Conservation (phyloP, 805 yeast species). For the Brettanomyces anomalus region DNA sequence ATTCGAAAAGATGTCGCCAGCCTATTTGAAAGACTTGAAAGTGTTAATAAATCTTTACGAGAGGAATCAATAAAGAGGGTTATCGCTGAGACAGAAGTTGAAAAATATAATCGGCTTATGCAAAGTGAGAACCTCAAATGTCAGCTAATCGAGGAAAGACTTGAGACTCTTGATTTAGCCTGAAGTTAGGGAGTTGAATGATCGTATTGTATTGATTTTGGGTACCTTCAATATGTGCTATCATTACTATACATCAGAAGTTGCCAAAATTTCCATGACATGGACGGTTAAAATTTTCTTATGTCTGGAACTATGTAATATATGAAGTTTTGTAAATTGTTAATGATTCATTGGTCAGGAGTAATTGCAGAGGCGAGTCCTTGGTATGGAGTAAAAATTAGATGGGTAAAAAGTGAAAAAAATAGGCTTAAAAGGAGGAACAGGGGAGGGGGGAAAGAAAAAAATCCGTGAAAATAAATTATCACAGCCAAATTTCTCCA, state of each 20-base stretch:
- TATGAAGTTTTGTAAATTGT: neutral
- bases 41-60: conserved; percentile 12
- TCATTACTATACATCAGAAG: no score
- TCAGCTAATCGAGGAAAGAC: conserved; percentile 31
- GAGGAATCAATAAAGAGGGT: conserved; percentile 12
- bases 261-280: no score
- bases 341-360: neutral
- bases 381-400: no score
- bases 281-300: no score
- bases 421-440: no score
- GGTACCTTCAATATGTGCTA: neutral
- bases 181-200: neutral
- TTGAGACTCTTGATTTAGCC: conserved; percentile 39
- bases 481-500: no score
- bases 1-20: conserved; percentile 8
- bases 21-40: conserved; percentile 17
- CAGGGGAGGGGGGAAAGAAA: no score
- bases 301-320: no score
- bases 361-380: no score
- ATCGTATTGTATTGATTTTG: neutral
- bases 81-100: conserved; percentile 21
- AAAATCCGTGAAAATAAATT: no score
- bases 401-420: no score
- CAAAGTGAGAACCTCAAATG: conserved; percentile 19
- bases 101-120: conserved; percentile 16